phyloP scores from a whole-genome alignment of 2,329 filamentous ascomycete species.

The Thelonectria olida region DNA sequence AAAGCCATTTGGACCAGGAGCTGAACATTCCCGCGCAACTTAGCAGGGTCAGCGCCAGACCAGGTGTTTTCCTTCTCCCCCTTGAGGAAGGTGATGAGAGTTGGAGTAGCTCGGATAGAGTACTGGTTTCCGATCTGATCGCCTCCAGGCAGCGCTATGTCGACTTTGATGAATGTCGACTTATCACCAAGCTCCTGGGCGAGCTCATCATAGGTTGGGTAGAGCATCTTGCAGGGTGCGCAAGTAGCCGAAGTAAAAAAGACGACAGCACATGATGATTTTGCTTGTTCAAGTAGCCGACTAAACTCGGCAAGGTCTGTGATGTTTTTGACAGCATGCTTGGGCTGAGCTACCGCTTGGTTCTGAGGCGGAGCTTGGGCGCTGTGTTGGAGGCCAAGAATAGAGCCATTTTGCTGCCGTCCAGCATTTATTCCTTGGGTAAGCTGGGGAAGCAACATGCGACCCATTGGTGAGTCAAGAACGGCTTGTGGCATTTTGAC shows the following conservation, averaged over 20 bases:
- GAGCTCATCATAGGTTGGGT: constrained; percentile 83
- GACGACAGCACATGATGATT: constrained; percentile 77
- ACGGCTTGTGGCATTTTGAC: constrained; percentile 85
- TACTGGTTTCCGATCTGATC: constrained; percentile 72
- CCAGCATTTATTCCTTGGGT: constrained; percentile 60
- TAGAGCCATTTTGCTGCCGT: constrained; percentile 57
- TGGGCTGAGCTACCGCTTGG: constrained; percentile 41
- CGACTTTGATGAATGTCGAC: constrained; percentile 82
- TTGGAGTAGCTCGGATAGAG: constrained; percentile 80
- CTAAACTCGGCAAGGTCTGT: constrained; percentile 52
- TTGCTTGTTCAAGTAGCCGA: constrained; percentile 62
- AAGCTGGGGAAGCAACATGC: constrained; percentile 82
- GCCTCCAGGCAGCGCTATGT: constrained; percentile 73
- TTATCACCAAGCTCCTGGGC: constrained; percentile 76
- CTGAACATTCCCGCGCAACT: constrained; percentile 76
- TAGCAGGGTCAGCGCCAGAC: constrained; percentile 76
- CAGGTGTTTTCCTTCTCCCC: constrained; percentile 82
- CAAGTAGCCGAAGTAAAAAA: constrained; percentile 95
- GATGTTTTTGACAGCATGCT: constrained; percentile 65
- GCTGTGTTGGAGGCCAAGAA: constrained; percentile 60
- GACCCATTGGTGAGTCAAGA: constrained; percentile 85
- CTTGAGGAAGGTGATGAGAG: constrained; percentile 85
- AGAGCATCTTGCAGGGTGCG: constrained; percentile 82
- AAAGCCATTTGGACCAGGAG: constrained; percentile 79
- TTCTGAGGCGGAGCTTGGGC: constrained; percentile 34